Conservation (phyloP, 108 stramenopile genomes). For the Nannochloropsis salina region DNA sequence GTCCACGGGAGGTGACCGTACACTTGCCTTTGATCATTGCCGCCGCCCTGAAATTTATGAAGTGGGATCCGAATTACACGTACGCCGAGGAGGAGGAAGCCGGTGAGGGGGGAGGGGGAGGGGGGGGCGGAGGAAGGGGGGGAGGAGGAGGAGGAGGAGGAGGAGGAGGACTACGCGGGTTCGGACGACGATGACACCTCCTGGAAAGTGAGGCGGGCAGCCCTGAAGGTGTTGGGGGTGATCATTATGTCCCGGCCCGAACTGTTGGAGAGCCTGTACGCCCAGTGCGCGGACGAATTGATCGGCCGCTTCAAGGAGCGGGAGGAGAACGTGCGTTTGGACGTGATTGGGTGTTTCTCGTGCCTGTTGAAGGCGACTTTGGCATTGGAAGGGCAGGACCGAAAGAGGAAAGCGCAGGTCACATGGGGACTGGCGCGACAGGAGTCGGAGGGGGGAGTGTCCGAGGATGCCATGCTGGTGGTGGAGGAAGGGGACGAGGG, state of each 20-base stretch:
- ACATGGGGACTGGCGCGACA: not conserved
- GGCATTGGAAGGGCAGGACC: not conserved
- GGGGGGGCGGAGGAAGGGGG: not conserved
- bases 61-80: constrained; percentile 91
- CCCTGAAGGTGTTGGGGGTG: constrained; percentile 50
- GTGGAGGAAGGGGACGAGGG: not conserved
- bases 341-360: constrained; percentile 76
- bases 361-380: constrained; percentile 59
- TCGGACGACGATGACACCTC: constrained; percentile 89
- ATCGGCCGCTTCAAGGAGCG: constrained; percentile 72
- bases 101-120: constrained; percentile 46
- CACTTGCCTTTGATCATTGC: constrained; percentile 61
- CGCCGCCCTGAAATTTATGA: constrained; percentile 73
- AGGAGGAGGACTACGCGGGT: constrained; percentile 66
- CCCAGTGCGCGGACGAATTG: constrained; percentile 66
- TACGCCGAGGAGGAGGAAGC: constrained; percentile 82
- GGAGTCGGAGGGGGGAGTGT: not conserved
- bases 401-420: not conserved
- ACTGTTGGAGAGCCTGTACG: constrained; percentile 41
- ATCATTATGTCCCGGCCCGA: constrained; percentile 48
- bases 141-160: constrained; percentile 55
- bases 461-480: not conserved
- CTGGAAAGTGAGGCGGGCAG: constrained; percentile 73
- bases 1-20: constrained; percentile 83
- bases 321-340: constrained; percentile 95